Percentiles rank a stretch among this genome's conserved stretches.
Evolutionary conservation across 257 asterid genomes (phyloP).

Genomic region (Knoxia roxburghii): DNA sequence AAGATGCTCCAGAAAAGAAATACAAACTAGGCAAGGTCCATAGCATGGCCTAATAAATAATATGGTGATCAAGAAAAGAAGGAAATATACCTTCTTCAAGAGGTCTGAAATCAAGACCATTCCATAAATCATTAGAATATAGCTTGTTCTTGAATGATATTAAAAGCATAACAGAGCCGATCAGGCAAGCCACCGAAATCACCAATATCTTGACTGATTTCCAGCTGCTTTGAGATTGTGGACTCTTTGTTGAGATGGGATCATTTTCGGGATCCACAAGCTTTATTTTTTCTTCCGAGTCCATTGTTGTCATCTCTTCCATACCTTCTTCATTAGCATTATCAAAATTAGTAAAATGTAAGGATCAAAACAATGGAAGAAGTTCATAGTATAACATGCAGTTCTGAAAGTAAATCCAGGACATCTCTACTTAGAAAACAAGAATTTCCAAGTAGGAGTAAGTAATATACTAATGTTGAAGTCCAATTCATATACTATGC

Average conservation of each 20-base stretch:
- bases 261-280: constrained; percentile 3
- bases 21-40: neutral
- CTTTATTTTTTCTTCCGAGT: constrained; percentile 2
- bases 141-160: constrained; percentile 25
- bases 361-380: neutral
- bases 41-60: neutral
- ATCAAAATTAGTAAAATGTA: neutral
- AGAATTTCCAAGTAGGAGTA: constrained; percentile 9
- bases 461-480: no score
- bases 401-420: neutral
- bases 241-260: neutral
- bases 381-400: neutral
- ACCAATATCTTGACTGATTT: constrained; percentile 35
- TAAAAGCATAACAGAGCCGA: constrained; percentile 56
- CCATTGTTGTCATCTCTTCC: neutral
- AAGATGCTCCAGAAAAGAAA: neutral
- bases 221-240: neutral
- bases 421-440: neutral
- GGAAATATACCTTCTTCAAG: constrained; percentile 37
- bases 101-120: constrained; percentile 28
- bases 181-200: constrained; percentile 28
- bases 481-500: no score
- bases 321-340: neutral
- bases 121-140: constrained; percentile 45
- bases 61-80: neutral